Conservation (phyloP, 345 rosid species). For the Syzygium jambos region DNA sequence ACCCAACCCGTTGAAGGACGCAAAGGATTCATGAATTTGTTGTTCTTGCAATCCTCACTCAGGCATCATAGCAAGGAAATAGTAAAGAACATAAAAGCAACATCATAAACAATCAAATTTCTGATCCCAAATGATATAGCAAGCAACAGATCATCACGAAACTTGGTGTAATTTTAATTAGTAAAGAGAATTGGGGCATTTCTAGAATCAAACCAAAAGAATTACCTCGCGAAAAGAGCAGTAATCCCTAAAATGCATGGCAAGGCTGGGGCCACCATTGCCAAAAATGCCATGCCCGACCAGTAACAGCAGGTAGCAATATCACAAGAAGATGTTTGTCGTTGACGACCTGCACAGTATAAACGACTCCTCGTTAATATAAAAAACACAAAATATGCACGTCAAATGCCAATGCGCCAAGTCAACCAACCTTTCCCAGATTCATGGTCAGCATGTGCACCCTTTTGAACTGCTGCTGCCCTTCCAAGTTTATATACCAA, state of each 20-base stretch:
- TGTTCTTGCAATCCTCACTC: not conserved
- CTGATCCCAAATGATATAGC: not conserved
- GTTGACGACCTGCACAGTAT: constrained; percentile 56
- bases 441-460: constrained; percentile 41
- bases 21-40: not conserved
- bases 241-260: constrained; percentile 74
- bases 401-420: not conserved
- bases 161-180: not conserved
- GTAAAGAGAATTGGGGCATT: not conserved
- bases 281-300: constrained; percentile 65
- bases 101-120: not conserved
- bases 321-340: constrained; percentile 46
- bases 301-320: constrained; percentile 53
- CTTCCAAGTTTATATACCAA: constrained; percentile 55
- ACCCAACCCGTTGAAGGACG: constrained; percentile 49
- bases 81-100: not conserved
- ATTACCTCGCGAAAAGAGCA: constrained; percentile 69
- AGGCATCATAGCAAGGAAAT: not conserved
- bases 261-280: constrained; percentile 52
- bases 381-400: not conserved
- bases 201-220: not conserved
- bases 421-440: constrained; percentile 59
- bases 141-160: not conserved
- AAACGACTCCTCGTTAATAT: not conserved
- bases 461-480: constrained; percentile 38